Evolutionary conservation across 768 basidiomycete species (phyloP), one percentile per base, ranked within the genome.

Genomic region (Infundibulicybe gibba): DNA sequence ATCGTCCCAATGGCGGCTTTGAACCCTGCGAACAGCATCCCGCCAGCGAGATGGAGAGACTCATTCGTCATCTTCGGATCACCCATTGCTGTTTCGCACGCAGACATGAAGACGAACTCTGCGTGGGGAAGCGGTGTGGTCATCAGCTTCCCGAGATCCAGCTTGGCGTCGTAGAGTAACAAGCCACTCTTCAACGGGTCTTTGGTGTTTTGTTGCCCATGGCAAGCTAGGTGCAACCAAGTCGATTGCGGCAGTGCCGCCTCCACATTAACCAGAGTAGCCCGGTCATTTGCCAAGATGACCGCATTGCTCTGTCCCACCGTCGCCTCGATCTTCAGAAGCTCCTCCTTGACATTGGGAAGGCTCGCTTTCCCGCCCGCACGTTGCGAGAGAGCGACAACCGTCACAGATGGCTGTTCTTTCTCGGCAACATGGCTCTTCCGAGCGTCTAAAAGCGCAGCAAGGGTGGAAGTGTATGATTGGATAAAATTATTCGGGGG

Each of bases 31-130:
- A 54, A 61, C 40, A 69, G 49, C 67, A 76, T 69, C 3, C 68
- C 71, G 1, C 67, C 70, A 0, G 75, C 68, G 2, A 76, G 51
- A 57, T 75, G 72, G 6, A 76, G 52, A 0, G 62, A 43, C 49
- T 62, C 56, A 13, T 64, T 57, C 13, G 61, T 34, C 31, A 61
- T 52, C 1, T 52, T 48, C 0, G 54, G 41, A 20, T 63, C 59
- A 1, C 72, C 69, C 33, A 50, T 61, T 0, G 70, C 71, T 5
- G 68, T 76, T 46, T 77, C 63, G 48, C 75, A 77, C 1, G 75
- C 75, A 5, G 74, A 74, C 3, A 77, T 63, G 53, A 75, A 72
- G 0, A 67, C 75, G 37, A 76, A 58, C 34, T 61, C 54, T 20
- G 63, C 57, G 47, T 50, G 15, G 8, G 56, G 54, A 45, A 67